A percentile compares a stretch with the other conserved stretches of the same genome.
Evolutionary conservation across 1,139 yeast species (phyloP).

Genomic region (Magnusiomyces ingens): DNA sequence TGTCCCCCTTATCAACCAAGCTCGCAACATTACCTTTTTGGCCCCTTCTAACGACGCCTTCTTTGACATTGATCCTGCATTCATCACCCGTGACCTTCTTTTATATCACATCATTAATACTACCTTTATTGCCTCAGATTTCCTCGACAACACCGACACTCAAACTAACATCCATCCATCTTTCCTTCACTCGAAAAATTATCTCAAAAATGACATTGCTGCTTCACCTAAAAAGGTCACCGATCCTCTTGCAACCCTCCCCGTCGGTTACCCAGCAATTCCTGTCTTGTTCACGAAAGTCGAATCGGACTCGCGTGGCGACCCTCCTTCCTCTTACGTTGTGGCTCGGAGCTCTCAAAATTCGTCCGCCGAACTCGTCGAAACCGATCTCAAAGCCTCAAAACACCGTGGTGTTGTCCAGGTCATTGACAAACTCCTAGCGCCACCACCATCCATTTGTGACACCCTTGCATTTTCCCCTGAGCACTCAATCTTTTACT

Average conservation of each 20-base stretch:
- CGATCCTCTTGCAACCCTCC: not conserved
- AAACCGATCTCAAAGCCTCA: constrained; percentile 57
- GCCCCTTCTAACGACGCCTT: constrained; percentile 90
- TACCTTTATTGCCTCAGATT: constrained; percentile 21
- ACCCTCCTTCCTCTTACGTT: too few relatives aligned
- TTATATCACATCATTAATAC: constrained; percentile 33
- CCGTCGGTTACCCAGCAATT: not conserved
- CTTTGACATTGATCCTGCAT: constrained; percentile 27
- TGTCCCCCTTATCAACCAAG: constrained; percentile 58
- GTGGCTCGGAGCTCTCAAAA: constrained; percentile 11
- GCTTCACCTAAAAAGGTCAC: not conserved
- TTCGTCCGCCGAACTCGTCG: constrained; percentile 43
- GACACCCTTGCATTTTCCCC: constrained; percentile 32
- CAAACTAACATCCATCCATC: not conserved
- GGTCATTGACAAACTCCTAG: constrained; percentile 52
- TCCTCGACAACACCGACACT: not conserved
- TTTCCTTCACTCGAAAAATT: not conserved
- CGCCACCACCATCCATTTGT: constrained; percentile 41
- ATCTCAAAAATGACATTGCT: not conserved
- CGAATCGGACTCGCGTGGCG: too few relatives aligned
- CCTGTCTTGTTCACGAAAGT: not conserved
- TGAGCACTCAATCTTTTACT: constrained; percentile 23
- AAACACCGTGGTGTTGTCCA: constrained; percentile 70
- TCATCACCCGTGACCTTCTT: constrained; percentile 28
- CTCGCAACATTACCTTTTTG: constrained; percentile 63